Conservation (phyloP, 257 asterid species). For the Linaria vulgaris region DNA sequence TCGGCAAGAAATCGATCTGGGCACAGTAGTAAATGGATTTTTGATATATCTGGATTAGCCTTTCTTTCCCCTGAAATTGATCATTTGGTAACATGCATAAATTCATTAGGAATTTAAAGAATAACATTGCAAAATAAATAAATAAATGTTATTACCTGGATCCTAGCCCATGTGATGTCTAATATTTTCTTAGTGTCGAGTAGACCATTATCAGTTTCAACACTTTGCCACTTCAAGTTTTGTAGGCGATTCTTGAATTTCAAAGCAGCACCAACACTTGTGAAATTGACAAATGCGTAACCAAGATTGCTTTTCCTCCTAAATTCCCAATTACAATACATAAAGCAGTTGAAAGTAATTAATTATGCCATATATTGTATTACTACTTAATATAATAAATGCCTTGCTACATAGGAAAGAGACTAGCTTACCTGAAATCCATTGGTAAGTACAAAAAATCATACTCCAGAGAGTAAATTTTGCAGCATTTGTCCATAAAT, state of each 20-base stretch:
- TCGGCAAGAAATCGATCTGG: too few relatives aligned
- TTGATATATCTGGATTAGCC: too few relatives aligned
- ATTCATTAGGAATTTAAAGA: neutral
- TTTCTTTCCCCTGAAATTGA: too few relatives aligned
- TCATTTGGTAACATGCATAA: too few relatives aligned
- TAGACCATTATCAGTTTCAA: neutral
- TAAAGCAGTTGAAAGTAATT: neutral
- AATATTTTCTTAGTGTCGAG: constrained; percentile 36
- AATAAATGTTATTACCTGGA: constrained; percentile 38
- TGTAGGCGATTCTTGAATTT: constrained; percentile 26
- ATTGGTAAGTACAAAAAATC: constrained; percentile 61
- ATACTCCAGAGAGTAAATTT: constrained; percentile 33
- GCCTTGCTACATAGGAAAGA: too few relatives aligned
- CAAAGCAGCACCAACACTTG: constrained; percentile 27
- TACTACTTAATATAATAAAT: too few relatives aligned
- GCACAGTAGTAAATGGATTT: too few relatives aligned
- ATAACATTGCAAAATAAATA: neutral
- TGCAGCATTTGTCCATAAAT: constrained; percentile 41
- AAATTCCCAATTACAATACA: neutral
- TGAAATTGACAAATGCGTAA: constrained; percentile 54
- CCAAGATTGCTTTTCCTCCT: constrained; percentile 43
- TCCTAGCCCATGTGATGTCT: constrained; percentile 44
- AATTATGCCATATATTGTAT: too few relatives aligned
- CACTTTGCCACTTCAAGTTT: constrained; percentile 31
- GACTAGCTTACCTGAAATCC: constrained; percentile 19